Percentiles rank a stretch among this genome's conserved stretches.
phyloP scores from a whole-genome alignment of 2,329 filamentous ascomycete genomes.

The Ophiostoma montium region DNA sequence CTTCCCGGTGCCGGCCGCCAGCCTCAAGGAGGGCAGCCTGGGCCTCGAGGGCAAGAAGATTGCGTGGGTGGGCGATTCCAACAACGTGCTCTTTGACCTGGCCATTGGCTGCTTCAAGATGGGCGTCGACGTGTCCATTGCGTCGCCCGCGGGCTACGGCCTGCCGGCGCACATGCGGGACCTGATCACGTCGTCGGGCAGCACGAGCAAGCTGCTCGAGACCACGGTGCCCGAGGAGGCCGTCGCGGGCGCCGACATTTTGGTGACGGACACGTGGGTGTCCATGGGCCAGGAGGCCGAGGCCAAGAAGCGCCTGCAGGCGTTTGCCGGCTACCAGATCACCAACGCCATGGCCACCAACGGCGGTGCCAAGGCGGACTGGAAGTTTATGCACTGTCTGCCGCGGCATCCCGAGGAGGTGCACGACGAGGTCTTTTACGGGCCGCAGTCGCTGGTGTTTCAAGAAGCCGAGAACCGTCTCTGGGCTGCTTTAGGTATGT shows the following conservation, averaged over 20 bases:
- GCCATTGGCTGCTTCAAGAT: constrained; percentile 79
- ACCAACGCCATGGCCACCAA: constrained; percentile 70
- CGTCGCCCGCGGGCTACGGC: constrained; percentile 70
- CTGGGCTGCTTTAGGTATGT: constrained; percentile 65
- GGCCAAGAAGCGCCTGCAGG: constrained; percentile 58
- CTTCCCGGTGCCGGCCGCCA: constrained; percentile 40
- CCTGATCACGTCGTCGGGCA: constrained; percentile 48
- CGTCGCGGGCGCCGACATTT: constrained; percentile 70
- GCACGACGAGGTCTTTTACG: constrained; percentile 87
- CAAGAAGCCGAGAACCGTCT: constrained; percentile 87
- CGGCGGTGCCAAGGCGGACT: constrained; percentile 73
- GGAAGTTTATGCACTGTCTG: constrained; percentile 98
- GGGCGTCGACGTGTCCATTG: constrained; percentile 74
- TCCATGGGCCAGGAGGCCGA: constrained; percentile 97
- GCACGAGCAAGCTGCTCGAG: constrained; percentile 53
- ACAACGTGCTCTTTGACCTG: constrained; percentile 92
- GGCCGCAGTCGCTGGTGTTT: constrained; percentile 74
- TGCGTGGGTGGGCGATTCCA: constrained; percentile 92
- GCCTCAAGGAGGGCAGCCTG: constrained; percentile 28
- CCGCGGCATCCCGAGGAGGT: constrained; percentile 90
- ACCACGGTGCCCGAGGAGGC: constrained; percentile 73
- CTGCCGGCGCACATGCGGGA: constrained; percentile 64
- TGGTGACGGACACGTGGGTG: constrained; percentile 96
- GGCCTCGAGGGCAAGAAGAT: constrained; percentile 75
- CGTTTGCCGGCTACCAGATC: constrained; percentile 83